phyloP scores from a whole-genome alignment of 345 rosid genomes.

The Erodium maritimum region DNA sequence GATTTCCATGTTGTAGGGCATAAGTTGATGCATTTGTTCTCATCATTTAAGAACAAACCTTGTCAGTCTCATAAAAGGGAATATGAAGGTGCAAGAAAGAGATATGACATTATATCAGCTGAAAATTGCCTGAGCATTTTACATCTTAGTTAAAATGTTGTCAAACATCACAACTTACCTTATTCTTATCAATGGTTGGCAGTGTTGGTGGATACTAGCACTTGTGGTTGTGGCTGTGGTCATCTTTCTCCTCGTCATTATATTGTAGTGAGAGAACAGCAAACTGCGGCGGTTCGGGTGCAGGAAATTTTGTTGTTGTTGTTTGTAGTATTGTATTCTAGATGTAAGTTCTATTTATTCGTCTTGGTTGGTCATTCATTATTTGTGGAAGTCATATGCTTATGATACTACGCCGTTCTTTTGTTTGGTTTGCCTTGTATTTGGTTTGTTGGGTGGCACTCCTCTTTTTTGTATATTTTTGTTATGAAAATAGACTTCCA shows the following conservation, averaged over 20 bases:
- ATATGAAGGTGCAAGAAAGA: neutral
- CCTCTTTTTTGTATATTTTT: too few relatives aligned
- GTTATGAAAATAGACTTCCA: too few relatives aligned
- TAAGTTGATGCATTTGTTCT: neutral
- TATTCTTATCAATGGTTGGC: slow-evolving; percentile 15
- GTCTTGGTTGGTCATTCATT: neutral
- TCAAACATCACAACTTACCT: neutral
- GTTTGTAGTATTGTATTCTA: neutral
- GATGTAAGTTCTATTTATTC: neutral
- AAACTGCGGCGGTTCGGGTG: neutral
- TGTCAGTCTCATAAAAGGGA: neutral
- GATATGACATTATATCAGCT: neutral
- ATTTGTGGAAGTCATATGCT: neutral
- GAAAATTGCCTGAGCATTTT: neutral
- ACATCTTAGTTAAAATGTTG: neutral
- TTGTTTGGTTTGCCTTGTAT: too few relatives aligned
- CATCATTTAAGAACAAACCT: neutral
- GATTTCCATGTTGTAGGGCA: too few relatives aligned
- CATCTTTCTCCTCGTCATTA: slow-evolving; percentile 29
- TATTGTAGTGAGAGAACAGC: slow-evolving; percentile 16
- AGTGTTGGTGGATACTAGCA: slow-evolving; percentile 69
- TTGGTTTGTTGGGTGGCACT: too few relatives aligned
- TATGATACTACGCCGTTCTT: too few relatives aligned
- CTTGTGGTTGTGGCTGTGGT: slow-evolving; percentile 31
- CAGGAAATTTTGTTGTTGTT: neutral